These are phyloP conservation scores for Domatiomyces globalis DNA, from an alignment of 2,329 filamentous ascomycete genomes.

Conservation along the genomic window DNA sequence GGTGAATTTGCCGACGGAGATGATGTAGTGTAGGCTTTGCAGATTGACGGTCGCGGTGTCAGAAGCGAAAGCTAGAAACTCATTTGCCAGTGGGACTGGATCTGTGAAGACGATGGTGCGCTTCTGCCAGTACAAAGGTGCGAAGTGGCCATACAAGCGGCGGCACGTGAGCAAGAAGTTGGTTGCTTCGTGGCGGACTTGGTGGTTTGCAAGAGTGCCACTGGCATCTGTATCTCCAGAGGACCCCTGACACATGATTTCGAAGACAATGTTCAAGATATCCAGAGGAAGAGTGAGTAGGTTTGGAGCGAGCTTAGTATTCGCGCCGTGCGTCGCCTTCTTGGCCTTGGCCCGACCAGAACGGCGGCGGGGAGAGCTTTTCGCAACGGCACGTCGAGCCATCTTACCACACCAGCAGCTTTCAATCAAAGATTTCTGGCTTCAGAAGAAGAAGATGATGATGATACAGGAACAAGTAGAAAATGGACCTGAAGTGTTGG, in stretches of 20 bases:
- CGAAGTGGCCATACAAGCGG: neutral
- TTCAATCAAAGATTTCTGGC: neutral
- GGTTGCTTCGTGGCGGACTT: neutral
- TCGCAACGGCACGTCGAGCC: neutral
- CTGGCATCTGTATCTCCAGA: too few species aligned
- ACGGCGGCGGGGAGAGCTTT: neutral
- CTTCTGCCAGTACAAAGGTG: neutral
- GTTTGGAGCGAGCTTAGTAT: neutral
- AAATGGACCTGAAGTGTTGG: too few species aligned
- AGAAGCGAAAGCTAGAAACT: neutral
- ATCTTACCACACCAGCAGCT: neutral
- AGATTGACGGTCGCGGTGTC: neutral
- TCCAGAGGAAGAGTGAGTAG: neutral
- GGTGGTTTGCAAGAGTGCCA: too few species aligned
- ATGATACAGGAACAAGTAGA: neutral
- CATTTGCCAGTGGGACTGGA: neutral
- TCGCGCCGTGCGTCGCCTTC: neutral
- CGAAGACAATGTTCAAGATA: neutral
- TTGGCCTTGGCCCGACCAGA: neutral
- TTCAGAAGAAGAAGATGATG: neutral
- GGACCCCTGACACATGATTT: neutral
- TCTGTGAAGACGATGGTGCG: neutral
- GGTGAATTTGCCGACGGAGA: neutral
- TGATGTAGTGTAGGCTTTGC: neutral
- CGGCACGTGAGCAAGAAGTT: neutral